phyloP scores from a whole-genome alignment of 352 stramenopile species.

The Pythium aristosporum region DNA sequence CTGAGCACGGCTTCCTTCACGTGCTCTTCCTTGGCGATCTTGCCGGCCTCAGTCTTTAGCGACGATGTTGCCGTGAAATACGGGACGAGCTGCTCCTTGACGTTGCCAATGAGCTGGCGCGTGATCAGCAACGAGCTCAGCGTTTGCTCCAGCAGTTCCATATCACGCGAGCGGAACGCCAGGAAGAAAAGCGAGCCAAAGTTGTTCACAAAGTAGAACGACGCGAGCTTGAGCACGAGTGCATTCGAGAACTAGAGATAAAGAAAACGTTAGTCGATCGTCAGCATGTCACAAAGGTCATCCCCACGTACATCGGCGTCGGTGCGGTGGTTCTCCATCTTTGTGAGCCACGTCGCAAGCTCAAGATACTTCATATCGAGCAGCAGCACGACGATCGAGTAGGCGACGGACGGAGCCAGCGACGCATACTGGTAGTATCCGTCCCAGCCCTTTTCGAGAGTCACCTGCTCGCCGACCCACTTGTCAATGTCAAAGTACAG shows the following conservation, averaged over 20 bases:
- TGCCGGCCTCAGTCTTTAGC: slow-evolving; percentile 80
- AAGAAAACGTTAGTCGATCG: not conserved
- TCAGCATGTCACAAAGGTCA: too few species aligned
- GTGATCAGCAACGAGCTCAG: slow-evolving; percentile 84
- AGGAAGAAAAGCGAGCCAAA: slow-evolving; percentile 97
- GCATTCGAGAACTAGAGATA: slow-evolving; percentile 79
- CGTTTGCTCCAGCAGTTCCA: slow-evolving; percentile 90
- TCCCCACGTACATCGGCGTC: slow-evolving; percentile 68
- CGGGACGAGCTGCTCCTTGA: slow-evolving; percentile 78
- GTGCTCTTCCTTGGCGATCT: slow-evolving; percentile 64
- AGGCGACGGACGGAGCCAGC: slow-evolving; percentile 64
- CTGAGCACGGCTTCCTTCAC: slow-evolving; percentile 47
- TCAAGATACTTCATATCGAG: slow-evolving; percentile 87
- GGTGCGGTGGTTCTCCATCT: slow-evolving; percentile 92
- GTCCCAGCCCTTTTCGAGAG: slow-evolving; percentile 58
- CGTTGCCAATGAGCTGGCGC: slow-evolving; percentile 75
- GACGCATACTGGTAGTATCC: slow-evolving; percentile 70
- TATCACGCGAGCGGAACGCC: slow-evolving; percentile 88
- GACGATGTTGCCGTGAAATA: slow-evolving; percentile 78
- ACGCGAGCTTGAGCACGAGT: slow-evolving; percentile 97
- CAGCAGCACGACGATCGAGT: slow-evolving; percentile 74
- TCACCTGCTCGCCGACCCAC: slow-evolving; percentile 62
- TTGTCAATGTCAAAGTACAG: slow-evolving; percentile 80
- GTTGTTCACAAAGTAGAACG: slow-evolving; percentile 98
- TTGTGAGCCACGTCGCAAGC: slow-evolving; percentile 91